Evolutionary conservation across 2,329 filamentous ascomycete genomes (phyloP), one percentile per base, ranked within the genome.

Genomic region (Fusarium sterilihyphosum): DNA sequence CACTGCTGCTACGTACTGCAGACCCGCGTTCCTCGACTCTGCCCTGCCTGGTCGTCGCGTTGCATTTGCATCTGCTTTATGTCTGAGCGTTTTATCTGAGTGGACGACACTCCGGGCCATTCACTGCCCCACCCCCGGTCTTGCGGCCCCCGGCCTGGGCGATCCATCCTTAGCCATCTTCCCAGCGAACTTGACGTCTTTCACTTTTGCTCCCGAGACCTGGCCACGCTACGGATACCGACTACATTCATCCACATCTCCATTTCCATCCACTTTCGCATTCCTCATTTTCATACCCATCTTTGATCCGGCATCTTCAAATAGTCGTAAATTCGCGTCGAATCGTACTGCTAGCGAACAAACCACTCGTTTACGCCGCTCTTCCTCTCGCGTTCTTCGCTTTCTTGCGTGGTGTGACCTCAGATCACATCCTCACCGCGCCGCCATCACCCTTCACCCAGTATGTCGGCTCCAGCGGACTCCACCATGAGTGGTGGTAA

Each of bases 381-480:
- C 56, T 59, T 56, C 50, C 35, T 46, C 26, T 65, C 64, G 58
- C 65, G 60, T 57, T 66, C 37, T 72, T 60, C 58, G 44, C 50
- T 73, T 47, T 65, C 57, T 70, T 62, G 66, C 70, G 75, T 78
- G 77, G 76, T 78, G 77, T 76, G 76, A 73, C 74, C 71, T 73
- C 70, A 74, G 73, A 54, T 73, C 66, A 72, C 64, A 73, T 72
- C 73, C 69, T 71, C 61, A 71, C 66, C 69, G 63, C 71, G 69
- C 62, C 65, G 40, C 35, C 52, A 61, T 68, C 58, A 60, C 61
- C 68, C 58, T 72, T 73, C 60, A 71, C 54, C 61, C 60, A 78
- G 65, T 74, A 82, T 81, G 79, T 80, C 78, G 75, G 78, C 80
- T 73, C 68, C 78, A 66, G 70, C 78, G 78, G 80, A 83, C 71